Percentiles rank a stretch among this genome's conserved stretches.
Evolutionary conservation across 768 basidiomycete species (phyloP).

Genomic region (Pholiota microspora): DNA sequence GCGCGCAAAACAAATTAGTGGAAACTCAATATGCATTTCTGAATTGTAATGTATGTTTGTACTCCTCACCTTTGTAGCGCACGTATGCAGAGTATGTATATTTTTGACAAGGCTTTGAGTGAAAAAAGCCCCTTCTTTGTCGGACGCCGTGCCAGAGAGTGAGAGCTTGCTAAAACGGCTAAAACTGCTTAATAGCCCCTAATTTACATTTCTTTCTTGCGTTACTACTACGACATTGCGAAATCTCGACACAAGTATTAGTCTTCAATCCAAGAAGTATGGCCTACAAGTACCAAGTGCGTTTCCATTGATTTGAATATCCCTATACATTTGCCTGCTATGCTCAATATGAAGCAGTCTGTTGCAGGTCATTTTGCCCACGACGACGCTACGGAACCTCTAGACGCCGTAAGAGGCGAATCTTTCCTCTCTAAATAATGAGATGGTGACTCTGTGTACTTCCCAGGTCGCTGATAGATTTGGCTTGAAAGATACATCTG

Average conservation of each 20-base stretch:
- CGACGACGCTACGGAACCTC: conserved; percentile 11
- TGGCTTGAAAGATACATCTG: conserved; percentile 19
- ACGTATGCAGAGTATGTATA: background rate
- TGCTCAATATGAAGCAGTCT: conserved; percentile 7
- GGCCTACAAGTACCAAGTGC: background rate
- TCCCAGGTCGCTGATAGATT: conserved; percentile 18
- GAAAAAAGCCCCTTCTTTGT: too few species aligned
- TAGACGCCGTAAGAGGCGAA: conserved; percentile 10
- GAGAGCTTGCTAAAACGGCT: too few species aligned
- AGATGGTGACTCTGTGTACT: background rate
- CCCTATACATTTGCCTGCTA: background rate
- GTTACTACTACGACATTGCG: too few species aligned
- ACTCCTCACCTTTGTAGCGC: background rate
- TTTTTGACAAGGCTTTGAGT: background rate
- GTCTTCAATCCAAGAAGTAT: background rate
- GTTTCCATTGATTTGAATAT: background rate
- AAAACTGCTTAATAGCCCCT: too few species aligned
- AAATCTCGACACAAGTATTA: too few species aligned
- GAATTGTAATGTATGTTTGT: too few species aligned
- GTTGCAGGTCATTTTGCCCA: conserved; percentile 21
- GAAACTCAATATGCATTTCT: too few species aligned
- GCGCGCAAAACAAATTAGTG: too few species aligned
- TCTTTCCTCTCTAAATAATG: background rate
- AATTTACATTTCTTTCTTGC: too few species aligned
- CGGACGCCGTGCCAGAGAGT: too few species aligned